Base-by-base conservation (phyloP, 1,284 basidiomycete species). In the Malassezia psittaci region DNA sequence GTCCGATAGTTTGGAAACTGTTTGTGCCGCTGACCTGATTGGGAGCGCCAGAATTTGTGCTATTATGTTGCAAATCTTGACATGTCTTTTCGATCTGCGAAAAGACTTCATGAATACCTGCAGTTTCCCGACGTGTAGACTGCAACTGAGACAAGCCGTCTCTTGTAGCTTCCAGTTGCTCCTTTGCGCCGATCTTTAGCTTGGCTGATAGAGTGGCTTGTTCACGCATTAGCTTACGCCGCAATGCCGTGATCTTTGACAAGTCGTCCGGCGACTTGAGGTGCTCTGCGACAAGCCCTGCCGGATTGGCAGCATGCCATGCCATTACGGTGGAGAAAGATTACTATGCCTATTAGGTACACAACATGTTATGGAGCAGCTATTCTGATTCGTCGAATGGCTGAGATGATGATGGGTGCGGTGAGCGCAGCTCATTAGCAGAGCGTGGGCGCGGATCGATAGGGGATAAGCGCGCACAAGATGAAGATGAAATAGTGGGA, bases 191-290 rank as follows among this genome's bases (percentile, higher is more conserved):
- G 59, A 82, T 85, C 69, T 91, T 88, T 44, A 98, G 83, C 68
- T 93, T 83, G 5, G 87, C 85, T 69, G 94, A 89, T 61, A 98
- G 87, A n/a, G 88, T 87, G 0, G 88, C 84, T 76, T 94, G 93
- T 78, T 98, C 93, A 77, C 93, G 94, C 76, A 90, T 85, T 29
- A 96, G 81, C 75, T 94, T 94, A 79, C 91, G 93, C 59, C 89
- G 83, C 68, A 90, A 88, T 1, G 87, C 83, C 3, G 83, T 79
- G 45, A 96, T 83, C 77, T 96, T 96, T 68, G 84, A 79, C 46
- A 96, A 83, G 77, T 96, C 93, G 74, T 96, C 90, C 1, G 91
- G 90, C 29, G 88, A 73, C 55, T 75, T 71, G 36, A 71, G 59
- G 40, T 65, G 59, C 41, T 71, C 67, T 18, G 69, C 69, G 3